A percentile compares a stretch with the other conserved stretches of the same genome.
Evolutionary conservation across 1,139 yeast genomes (phyloP).

Genomic region (Candida sp.): DNA sequence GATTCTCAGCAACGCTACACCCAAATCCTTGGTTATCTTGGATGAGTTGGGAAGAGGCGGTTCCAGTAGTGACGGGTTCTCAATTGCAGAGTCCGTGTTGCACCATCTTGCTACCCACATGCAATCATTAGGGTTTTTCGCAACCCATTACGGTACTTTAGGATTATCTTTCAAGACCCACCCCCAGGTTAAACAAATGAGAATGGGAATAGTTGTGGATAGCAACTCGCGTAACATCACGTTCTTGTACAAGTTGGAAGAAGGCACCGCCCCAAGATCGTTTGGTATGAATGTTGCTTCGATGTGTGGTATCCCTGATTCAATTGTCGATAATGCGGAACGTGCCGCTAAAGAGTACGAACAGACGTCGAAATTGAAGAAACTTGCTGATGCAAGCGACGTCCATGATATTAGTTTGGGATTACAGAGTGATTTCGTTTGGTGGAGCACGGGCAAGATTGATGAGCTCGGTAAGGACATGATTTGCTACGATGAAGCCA

Average conservation of each 20-base stretch:
- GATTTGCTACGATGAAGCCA: conserved; percentile 48
- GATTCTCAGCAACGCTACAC: conserved; percentile 84
- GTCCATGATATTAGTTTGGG: conserved; percentile 60
- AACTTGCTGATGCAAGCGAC: conserved; percentile 26
- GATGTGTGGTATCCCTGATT: conserved; percentile 90
- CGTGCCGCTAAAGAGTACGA: conserved; percentile 83
- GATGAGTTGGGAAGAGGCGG: conserved; percentile 88
- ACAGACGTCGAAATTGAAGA: conserved; percentile 77
- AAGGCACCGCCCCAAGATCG: conserved; percentile 92
- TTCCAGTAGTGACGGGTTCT: conserved; percentile 95
- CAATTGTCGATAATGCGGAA: conserved; percentile 82
- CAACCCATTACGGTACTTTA: conserved; percentile 93
- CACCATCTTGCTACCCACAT: conserved; percentile 92
- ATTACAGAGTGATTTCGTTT: conserved; percentile 76
- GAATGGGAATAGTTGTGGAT: conserved; percentile 92
- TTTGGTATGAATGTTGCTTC: conserved; percentile 99
- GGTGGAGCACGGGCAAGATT: conserved; percentile 49
- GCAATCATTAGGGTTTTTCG: conserved; percentile 93
- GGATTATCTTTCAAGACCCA: conserved; percentile 78
- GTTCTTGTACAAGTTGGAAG: conserved; percentile 83
- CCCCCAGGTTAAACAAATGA: conserved; percentile 79
- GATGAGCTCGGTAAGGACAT: conserved; percentile 42
- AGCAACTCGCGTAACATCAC: conserved; percentile 82
- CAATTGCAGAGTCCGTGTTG: conserved; percentile 94
- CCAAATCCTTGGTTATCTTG: conserved; percentile 71